Evolutionary conservation across 164 flowering plant species (phyloP).

Genomic region (Stephania cephalantha): DNA sequence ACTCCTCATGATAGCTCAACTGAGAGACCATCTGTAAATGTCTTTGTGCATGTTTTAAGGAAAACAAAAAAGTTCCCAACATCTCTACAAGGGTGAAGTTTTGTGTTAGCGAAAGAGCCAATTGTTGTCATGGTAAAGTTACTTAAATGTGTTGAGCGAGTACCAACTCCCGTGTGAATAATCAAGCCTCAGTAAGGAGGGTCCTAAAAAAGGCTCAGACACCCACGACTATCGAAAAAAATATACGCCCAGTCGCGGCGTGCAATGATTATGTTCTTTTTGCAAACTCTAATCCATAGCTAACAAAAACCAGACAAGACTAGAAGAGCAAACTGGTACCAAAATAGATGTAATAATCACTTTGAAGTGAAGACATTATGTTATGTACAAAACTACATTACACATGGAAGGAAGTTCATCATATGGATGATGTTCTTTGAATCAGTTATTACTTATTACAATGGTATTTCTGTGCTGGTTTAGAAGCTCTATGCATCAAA

Average conservation of each 20-base stretch:
- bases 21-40: not conserved
- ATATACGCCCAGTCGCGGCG: too few species aligned
- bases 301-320: not conserved
- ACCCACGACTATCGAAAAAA: too few species aligned
- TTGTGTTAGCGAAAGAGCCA: not conserved
- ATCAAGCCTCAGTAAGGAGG: too few species aligned
- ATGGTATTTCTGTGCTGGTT: not conserved
- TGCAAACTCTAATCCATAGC: not conserved
- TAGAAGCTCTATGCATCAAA: not conserved
- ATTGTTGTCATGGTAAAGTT: not conserved
- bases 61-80: too few species aligned
- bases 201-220: too few species aligned
- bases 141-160: too few species aligned
- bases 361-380: not conserved
- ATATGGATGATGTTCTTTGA: not conserved
- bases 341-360: not conserved
- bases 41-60: not conserved
- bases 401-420: not conserved
- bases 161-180: too few species aligned
- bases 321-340: not conserved
- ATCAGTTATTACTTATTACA: not conserved
- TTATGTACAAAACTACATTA: not conserved
- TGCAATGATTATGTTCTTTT: too few species aligned
- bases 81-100: not conserved
- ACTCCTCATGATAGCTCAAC: not conserved